Evolutionary conservation across 2,329 filamentous ascomycete species (phyloP), one percentile per base, ranked within the genome.

Genomic region (Cladobotryum mycophilum): DNA sequence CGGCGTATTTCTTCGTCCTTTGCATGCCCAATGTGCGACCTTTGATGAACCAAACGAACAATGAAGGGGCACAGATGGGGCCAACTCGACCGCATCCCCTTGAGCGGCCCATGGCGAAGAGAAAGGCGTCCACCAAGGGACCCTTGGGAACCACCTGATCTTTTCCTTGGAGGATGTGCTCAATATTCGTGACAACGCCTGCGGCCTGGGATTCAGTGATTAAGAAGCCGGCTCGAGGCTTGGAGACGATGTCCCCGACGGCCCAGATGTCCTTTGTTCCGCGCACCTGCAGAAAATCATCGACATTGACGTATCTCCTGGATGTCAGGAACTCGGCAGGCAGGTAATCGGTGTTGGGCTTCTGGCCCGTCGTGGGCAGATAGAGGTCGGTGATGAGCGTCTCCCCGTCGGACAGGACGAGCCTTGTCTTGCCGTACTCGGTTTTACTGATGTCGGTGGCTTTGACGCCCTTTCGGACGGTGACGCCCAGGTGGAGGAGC

Each of bases 131-230:
- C 34, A 79, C 62, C 1, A 73, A 72, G 45, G 77, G 61, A 5
- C 68, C 69, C 63, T 75, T 78, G 53, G 76, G 73, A 6, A 64
- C 55, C 3, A 64, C 53, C 15, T 76, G 74, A 13, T 60, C 51
- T 64, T 75, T 75, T 53, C 69, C 74, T 49, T 67, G 67, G 18
- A 80, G 62, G 4, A 62, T 69, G 13, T 73, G 68, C n/a, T 73
- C 73, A 47, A 81, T 67, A 58, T 81, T 81, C 66, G 75, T 78
- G 43, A 67, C 74, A 3, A 80, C 76, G 30, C 73, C 74, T 17
- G 70, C 70, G 3, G 77, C 76, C 73, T 80, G 78, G 56, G 78
- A 77, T 51, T 79, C 82, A 0, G 81, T 80, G 50, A 79, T 73
- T 66, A 84, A 76, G 59, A 82, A 83, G 1, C 79, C 79, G 5